Evolutionary conservation across 768 basidiomycete species (phyloP).

Genomic region (Trametes coccinea): DNA sequence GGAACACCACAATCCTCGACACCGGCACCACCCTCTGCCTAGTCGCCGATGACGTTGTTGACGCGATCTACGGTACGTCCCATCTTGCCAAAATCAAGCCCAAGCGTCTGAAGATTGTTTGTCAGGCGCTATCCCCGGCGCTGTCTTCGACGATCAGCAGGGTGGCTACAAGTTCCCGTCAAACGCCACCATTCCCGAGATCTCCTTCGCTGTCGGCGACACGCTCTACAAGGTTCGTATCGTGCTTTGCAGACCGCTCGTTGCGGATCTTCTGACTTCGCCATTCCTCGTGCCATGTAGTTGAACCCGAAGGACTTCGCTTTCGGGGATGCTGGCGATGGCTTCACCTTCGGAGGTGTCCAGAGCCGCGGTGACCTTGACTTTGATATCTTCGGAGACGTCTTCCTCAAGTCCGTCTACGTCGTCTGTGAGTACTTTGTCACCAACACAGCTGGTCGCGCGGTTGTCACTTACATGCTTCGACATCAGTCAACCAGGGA

Average conservation of each 20-base stretch:
- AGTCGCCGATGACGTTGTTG: slow-evolving; percentile 35
- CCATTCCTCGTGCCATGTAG: not conserved
- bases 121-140: slow-evolving; percentile 37
- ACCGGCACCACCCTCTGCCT: slow-evolving; percentile 38
- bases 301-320: slow-evolving; percentile 29
- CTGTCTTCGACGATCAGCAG: slow-evolving; percentile 35
- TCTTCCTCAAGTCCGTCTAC: slow-evolving; percentile 36
- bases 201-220: slow-evolving; percentile 38
- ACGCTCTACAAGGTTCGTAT: slow-evolving; percentile 32
- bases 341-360: slow-evolving; percentile 32
- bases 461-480: too few relatives aligned
- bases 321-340: slow-evolving; percentile 30
- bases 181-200: slow-evolving; percentile 32
- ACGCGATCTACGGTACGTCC: slow-evolving; percentile 33
- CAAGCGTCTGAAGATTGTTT: slow-evolving; percentile 15
- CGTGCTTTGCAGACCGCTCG: not conserved
- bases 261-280: not conserved
- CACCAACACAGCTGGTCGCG: not conserved
- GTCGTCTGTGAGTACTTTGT: slow-evolving; percentile 33
- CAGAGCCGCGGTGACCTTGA: slow-evolving; percentile 34
- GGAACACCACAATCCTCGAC: slow-evolving; percentile 41
- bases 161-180: slow-evolving; percentile 42
- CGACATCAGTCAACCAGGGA: slow-evolving; percentile 29
- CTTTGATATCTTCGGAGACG: slow-evolving; percentile 37
- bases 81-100: too few relatives aligned